A percentile compares a stretch with the other conserved stretches of the same genome.
phyloP scores from a whole-genome alignment of 2,329 filamentous ascomycete genomes.

The Fonsecaea nubica region DNA sequence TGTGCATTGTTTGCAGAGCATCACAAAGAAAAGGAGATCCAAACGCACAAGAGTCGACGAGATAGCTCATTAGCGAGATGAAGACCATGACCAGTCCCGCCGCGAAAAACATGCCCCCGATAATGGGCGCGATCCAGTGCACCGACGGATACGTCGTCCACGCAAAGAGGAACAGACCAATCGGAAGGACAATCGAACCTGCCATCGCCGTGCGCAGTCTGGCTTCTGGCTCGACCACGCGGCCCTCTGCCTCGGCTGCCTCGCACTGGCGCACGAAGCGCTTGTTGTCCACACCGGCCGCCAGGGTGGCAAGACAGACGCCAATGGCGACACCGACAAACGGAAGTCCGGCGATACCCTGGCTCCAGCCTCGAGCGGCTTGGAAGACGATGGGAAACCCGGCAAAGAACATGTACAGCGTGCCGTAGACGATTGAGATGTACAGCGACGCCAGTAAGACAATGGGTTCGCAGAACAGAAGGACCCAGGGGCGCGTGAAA shows the following conservation, averaged over 20 bases:
- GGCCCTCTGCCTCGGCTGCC: conserved; percentile 11
- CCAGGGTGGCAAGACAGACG: conserved; percentile 55
- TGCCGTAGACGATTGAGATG: conserved; percentile 43
- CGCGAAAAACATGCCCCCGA: conserved; percentile 75
- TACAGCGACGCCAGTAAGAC: conserved; percentile 69
- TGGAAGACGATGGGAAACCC: conserved; percentile 72
- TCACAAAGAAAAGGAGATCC: conserved; percentile 20
- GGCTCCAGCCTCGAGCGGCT: conserved; percentile 63
- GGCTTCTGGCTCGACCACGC: conserved; percentile 52
- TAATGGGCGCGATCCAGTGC: conserved; percentile 74
- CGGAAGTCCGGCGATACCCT: conserved; percentile 65
- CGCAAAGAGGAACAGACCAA: conserved; percentile 80
- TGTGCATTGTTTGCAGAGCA: conserved; percentile 24
- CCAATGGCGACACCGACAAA: conserved; percentile 69
- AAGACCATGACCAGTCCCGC: conserved; percentile 88
- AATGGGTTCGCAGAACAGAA: conserved; percentile 73
- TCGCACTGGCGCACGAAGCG: conserved; percentile 60
- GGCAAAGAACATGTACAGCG: conserved; percentile 64
- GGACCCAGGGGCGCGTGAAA: conserved; percentile 69
- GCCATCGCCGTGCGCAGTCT: conserved; percentile 59
- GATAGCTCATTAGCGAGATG: conserved; percentile 86
- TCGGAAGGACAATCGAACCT: conserved; percentile 63
- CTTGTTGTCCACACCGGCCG: conserved; percentile 49
- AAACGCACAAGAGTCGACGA: conserved; percentile 60
- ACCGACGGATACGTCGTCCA: conserved; percentile 66